Evolutionary conservation across 108 stramenopile species (phyloP).

Genomic region (Cylindrotheca fusiformis): DNA sequence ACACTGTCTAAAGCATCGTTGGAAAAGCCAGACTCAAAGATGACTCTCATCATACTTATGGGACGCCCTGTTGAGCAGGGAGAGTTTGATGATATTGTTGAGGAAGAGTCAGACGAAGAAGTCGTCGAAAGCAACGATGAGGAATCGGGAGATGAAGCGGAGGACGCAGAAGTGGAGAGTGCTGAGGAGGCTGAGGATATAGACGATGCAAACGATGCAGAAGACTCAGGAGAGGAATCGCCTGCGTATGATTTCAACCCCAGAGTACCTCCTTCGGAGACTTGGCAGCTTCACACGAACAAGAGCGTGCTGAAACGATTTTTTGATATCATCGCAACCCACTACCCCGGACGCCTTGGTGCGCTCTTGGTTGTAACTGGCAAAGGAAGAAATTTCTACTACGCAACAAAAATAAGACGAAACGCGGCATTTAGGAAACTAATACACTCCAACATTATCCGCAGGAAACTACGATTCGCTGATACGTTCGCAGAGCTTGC

Average conservation of each 20-base stretch:
- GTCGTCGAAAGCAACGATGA: neutral
- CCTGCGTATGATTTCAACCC: constrained; percentile 26
- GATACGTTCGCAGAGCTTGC: constrained; percentile 31
- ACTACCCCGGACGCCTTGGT: constrained; percentile 68
- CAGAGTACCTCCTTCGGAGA: constrained; percentile 32
- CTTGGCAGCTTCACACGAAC: constrained; percentile 54
- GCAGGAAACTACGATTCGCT: constrained; percentile 36
- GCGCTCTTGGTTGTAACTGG: constrained; percentile 50
- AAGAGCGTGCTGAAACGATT: constrained; percentile 32
- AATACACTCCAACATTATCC: constrained; percentile 22
- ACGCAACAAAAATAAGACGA: constrained; percentile 13
- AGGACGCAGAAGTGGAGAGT: constrained; percentile 1
- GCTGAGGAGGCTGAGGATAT: constrained; percentile 14
- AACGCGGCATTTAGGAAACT: constrained; percentile 11
- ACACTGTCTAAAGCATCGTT: constrained; percentile 17
- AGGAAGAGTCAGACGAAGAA: neutral
- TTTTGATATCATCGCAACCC: constrained; percentile 27
- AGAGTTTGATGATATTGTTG: neutral
- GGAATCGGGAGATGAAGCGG: constrained; percentile 1
- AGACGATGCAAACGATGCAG: constrained; percentile 4
- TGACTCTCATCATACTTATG: constrained; percentile 51
- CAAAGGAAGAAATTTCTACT: constrained; percentile 25
- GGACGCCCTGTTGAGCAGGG: constrained; percentile 28
- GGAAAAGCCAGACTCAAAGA: constrained; percentile 29
- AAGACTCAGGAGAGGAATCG: neutral